These are phyloP conservation scores for Leccinellum rugosiceps DNA, from an alignment of 768 basidiomycete species.

Conservation along the genomic window DNA sequence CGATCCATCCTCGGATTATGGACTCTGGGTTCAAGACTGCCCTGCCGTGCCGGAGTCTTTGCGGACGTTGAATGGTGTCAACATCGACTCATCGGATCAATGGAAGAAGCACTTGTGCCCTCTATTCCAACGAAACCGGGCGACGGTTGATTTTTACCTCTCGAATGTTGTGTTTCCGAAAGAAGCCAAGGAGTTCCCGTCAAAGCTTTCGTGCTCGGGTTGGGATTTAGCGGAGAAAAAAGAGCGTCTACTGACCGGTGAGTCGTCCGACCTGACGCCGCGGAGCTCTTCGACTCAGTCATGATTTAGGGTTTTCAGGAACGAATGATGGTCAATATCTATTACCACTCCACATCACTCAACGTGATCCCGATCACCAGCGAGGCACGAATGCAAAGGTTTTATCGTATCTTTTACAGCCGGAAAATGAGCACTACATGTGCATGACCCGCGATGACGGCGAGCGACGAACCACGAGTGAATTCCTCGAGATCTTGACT, in stretches of 20 bases:
- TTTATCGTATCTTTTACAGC: slow-evolving; percentile 26
- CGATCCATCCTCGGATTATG: slow-evolving; percentile 1
- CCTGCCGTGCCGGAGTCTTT: background rate
- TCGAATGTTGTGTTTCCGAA: slow-evolving; percentile 34
- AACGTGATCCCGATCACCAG: slow-evolving; percentile 24
- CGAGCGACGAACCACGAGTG: background rate
- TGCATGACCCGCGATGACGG: background rate
- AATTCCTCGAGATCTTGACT: slow-evolving; percentile 28
- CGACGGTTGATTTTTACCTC: slow-evolving; percentile 12
- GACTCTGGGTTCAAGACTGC: background rate
- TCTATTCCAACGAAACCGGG: background rate
- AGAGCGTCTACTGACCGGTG: background rate
- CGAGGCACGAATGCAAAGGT: slow-evolving; percentile 41
- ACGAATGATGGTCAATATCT: slow-evolving; percentile 38
- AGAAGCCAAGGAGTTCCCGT: slow-evolving; percentile 30
- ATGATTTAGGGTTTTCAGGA: slow-evolving; percentile 35
- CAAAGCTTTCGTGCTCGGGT: slow-evolving; percentile 26
- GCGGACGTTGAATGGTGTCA: background rate
- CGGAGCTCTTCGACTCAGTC: background rate
- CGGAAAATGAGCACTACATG: slow-evolving; percentile 15
- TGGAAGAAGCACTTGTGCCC: slow-evolving; percentile 2
- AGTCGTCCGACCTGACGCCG: no score
- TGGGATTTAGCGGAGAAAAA: slow-evolving; percentile 36
- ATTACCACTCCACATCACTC: slow-evolving; percentile 31
- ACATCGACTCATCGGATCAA: slow-evolving; percentile 5